These are phyloP conservation scores for Turritis glabra DNA, from an alignment of 345 rosid species.

Conservation along the genomic window DNA sequence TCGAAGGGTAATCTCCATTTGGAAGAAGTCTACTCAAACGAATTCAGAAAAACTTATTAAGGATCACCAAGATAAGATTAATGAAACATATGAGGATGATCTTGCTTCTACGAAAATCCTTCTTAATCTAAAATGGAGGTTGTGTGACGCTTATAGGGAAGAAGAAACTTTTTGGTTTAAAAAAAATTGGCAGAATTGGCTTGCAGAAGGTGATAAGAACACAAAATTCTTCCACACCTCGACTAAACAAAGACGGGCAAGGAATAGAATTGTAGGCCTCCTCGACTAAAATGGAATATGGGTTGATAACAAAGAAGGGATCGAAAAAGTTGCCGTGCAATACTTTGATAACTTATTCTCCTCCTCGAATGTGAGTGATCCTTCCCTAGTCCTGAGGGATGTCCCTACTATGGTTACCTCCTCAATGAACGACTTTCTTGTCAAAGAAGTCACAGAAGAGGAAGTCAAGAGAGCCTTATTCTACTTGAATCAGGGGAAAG, in stretches of 20 bases:
- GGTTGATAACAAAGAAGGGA: no score
- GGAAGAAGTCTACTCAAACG: not conserved
- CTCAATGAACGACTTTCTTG: not conserved
- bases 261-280: not conserved
- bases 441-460: not conserved
- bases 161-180: not conserved
- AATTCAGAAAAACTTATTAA: not conserved
- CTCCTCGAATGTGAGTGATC: not conserved
- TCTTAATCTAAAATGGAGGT: no score
- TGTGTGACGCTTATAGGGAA: not conserved
- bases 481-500: not conserved
- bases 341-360: no score
- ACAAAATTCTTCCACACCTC: not conserved
- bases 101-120: no score
- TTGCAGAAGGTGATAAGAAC: not conserved
- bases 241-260: not conserved
- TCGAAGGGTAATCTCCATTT: rapidly evolving
- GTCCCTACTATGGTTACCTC: rapidly evolving
- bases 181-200: not conserved
- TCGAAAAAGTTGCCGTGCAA: no score
- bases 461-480: not conserved
- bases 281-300: rapidly evolving
- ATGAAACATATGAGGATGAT: not conserved
- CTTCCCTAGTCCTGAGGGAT: rapidly evolving
- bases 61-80: not conserved